Percentiles rank a stretch among this genome's conserved stretches.
These are phyloP conservation scores for Fusarium sp. DNA, from an alignment of 2,329 filamentous ascomycete genomes.

Conservation along the genomic window DNA sequence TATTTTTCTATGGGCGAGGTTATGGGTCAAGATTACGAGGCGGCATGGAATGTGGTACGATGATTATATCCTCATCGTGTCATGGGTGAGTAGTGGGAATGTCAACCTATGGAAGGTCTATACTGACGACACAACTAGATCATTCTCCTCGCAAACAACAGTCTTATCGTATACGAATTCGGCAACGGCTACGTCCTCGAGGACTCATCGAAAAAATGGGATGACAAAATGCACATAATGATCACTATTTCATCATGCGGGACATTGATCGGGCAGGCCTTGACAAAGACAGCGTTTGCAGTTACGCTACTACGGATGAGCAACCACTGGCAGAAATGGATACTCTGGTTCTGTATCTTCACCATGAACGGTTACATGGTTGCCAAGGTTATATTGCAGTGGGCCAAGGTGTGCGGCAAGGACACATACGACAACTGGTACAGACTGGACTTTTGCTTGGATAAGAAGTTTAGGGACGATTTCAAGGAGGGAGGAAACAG, in stretches of 20 bases:
- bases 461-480: conserved; percentile 52
- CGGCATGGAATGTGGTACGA: conserved; percentile 55
- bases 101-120: accelerated
- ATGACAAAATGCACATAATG: conserved; percentile 64
- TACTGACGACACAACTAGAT: conserved; percentile 45
- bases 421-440: conserved; percentile 60
- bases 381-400: conserved; percentile 61
- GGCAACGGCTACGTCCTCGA: conserved; percentile 60
- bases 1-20: conserved; percentile 47
- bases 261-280: conserved; percentile 52
- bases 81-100: conserved; percentile 48
- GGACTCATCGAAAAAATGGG: conserved; percentile 56
- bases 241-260: conserved; percentile 58
- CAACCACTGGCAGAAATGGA: conserved; percentile 55
- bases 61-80: conserved; percentile 53
- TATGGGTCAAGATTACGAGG: conserved; percentile 53
- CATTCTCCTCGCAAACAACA: conserved; percentile 59
- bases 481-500: conserved; percentile 65
- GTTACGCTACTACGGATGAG: conserved; percentile 56
- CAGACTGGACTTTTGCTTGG: conserved; percentile 59
- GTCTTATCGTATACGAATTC: conserved; percentile 59
- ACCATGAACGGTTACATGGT: conserved; percentile 62
- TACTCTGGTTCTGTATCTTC: conserved; percentile 62
- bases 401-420: conserved; percentile 60
- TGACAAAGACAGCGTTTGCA: conserved; percentile 54